These are phyloP conservation scores for Coemansia furcata DNA, from an alignment of 192 early-diverging fungal genomes.

Conservation along the genomic window DNA sequence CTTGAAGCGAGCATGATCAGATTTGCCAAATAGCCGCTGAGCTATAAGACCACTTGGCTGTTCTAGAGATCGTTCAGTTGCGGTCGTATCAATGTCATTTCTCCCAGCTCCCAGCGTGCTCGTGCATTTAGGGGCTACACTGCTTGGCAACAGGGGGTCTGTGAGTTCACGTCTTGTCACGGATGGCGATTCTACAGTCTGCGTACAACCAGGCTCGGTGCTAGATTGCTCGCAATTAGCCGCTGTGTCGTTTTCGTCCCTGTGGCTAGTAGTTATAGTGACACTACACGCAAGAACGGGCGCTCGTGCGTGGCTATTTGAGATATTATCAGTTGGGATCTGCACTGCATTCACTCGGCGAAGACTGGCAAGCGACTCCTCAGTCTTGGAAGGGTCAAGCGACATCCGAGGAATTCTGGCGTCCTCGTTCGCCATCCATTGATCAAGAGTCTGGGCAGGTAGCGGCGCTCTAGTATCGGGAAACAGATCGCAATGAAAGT, in stretches of 20 bases:
- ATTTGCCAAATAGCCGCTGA: background rate
- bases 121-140: background rate
- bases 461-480: conserved; percentile 71
- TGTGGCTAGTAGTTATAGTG: background rate
- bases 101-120: background rate
- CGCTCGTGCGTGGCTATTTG: background rate
- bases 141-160: background rate
- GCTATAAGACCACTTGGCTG: background rate
- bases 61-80: background rate
- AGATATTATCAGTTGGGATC: background rate
- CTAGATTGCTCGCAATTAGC: background rate
- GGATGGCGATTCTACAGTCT: background rate
- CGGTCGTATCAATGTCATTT: too few relatives aligned
- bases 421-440: conserved; percentile 63
- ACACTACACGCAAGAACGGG: background rate
- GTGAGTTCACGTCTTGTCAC: background rate
- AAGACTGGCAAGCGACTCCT: conserved; percentile 18
- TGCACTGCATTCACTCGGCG: conserved; percentile 6
- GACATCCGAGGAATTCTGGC: conserved; percentile 24
- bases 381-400: conserved; percentile 26
- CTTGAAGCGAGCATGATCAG: conserved; percentile 52
- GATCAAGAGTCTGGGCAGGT: conserved; percentile 55
- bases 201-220: background rate
- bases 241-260: background rate
- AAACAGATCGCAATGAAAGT: conserved; percentile 84